Evolutionary conservation across 2,329 filamentous ascomycete genomes (phyloP).

Genomic region (Colletotrichum lindemuthianum): DNA sequence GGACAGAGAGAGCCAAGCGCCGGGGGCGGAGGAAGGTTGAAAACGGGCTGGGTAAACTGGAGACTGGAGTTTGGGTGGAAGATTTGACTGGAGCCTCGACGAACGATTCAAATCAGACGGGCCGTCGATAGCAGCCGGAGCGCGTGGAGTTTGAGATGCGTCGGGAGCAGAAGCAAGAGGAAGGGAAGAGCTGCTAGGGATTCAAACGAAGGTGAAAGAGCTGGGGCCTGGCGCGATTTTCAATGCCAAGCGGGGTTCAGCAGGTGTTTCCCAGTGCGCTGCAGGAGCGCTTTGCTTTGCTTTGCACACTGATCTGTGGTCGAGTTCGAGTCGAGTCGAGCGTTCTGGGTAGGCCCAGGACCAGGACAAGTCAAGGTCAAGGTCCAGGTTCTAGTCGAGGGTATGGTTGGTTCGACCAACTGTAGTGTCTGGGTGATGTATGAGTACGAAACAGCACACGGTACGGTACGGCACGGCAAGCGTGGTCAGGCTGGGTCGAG

Average conservation of each 20-base stretch:
- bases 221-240: conserved; percentile 36
- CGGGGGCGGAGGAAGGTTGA: not conserved
- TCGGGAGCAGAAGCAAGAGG: conserved; percentile 10
- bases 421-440: not conserved
- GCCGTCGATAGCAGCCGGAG: not conserved
- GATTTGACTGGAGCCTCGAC: not conserved
- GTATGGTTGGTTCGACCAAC: not conserved
- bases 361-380: not conserved
- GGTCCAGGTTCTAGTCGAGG: not conserved
- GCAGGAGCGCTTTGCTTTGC: conserved; percentile 22
- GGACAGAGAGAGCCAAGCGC: conserved; percentile 3
- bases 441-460: no score
- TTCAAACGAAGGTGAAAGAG: conserved; percentile 13
- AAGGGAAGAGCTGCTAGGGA: not conserved
- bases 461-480: no score
- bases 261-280: conserved; percentile 33
- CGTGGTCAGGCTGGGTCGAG: no score
- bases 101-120: no score
- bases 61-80: conserved; percentile 4
- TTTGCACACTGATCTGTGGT: conserved; percentile 22
- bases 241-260: conserved; percentile 37
- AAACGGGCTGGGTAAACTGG: not conserved
- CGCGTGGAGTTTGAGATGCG: conserved; percentile 3
- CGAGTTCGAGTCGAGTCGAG: conserved; percentile 3
- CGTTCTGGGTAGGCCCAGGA: not conserved